phyloP scores from a whole-genome alignment of 2,329 filamentous ascomycete genomes.

The Aspergillus pseudonomiae region DNA sequence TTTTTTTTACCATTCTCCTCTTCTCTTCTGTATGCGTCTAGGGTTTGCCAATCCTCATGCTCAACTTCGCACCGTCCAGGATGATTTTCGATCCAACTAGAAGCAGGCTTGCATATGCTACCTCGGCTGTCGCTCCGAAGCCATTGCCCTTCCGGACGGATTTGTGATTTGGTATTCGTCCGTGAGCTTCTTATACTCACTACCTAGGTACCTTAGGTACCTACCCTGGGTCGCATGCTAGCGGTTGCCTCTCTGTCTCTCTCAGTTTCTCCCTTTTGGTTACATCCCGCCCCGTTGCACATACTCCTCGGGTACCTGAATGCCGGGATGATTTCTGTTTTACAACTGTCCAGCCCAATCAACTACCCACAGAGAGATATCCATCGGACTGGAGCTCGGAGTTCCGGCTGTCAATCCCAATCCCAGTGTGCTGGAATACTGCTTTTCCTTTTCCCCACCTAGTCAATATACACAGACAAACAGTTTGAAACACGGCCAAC shows the following conservation, averaged over 20 bases:
- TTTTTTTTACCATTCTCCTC: neutral
- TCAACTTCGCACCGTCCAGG: constrained; percentile 2
- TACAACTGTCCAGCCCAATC: constrained; percentile 3
- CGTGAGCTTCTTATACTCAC: neutral
- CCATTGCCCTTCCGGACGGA: constrained; percentile 6
- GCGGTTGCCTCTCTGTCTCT: constrained; percentile 7
- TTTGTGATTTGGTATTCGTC: neutral
- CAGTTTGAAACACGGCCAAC: neutral
- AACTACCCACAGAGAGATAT: neutral
- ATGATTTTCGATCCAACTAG: constrained; percentile 24
- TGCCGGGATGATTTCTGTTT: constrained; percentile 2
- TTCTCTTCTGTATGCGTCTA: neutral
- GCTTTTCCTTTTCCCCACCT: neutral
- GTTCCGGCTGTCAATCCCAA: neutral
- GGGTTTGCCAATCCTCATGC: constrained; percentile 2
- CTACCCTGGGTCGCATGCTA: constrained; percentile 5
- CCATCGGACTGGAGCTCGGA: neutral
- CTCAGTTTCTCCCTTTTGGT: neutral
- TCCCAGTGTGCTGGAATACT: neutral
- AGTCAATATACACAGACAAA: neutral
- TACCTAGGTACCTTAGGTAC: neutral
- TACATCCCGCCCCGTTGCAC: neutral
- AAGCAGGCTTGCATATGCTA: constrained; percentile 25
- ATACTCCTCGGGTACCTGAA: constrained; percentile 3
- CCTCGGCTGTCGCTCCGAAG: constrained; percentile 24